Evolutionary conservation across 768 basidiomycete species (phyloP), one percentile per base, ranked within the genome.

Genomic region (Lentinula lateritia): DNA sequence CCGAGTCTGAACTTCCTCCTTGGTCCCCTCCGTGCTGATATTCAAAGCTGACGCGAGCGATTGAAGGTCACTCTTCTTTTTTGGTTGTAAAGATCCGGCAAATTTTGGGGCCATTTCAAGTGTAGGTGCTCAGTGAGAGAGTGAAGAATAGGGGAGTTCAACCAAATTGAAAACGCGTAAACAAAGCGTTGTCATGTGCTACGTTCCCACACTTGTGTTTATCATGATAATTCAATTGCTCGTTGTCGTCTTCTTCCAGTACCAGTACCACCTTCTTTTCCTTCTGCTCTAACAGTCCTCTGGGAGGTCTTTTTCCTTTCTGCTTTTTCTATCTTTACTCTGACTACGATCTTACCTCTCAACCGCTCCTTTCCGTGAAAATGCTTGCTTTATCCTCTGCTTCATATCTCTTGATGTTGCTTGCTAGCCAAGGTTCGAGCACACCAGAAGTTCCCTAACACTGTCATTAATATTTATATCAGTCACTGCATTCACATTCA

Each of bases 61-160:
- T 65, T 81, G 86, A 3, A 90, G 79, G 20, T 89, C 88, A 3
- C 76, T 76, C 71, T 89, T 89, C 74, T 87, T 89, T 73, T 89
- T 89, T n/a, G 80, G 67, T 62, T 76, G 79, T 32, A 88, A 78
- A 32, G 82, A 71, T 50, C 87, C 87, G 43, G 81, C 67, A 68
- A 74, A 87, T 38, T 72, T 62, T 61, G 74, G 60, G 39, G 76
- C 52, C 59, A 65, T 63, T 62, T 61, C 53, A 59, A 66, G 28
- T 28, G 28, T 28, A 28, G 28, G 28, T 28, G 2, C 9, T 13
- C 38, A 7, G 53, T 7, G 20, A 18, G 42, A 39, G 16, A 12
- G 9, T 41, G 50, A 53, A 18, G 42, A 48, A 52, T 42, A 52
- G 48, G 43, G 46, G 43, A 55, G 52, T 39, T 32, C 35, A 57